Evolutionary conservation across 2,329 filamentous ascomycete species (phyloP).

Genomic region (Beauveria australis): DNA sequence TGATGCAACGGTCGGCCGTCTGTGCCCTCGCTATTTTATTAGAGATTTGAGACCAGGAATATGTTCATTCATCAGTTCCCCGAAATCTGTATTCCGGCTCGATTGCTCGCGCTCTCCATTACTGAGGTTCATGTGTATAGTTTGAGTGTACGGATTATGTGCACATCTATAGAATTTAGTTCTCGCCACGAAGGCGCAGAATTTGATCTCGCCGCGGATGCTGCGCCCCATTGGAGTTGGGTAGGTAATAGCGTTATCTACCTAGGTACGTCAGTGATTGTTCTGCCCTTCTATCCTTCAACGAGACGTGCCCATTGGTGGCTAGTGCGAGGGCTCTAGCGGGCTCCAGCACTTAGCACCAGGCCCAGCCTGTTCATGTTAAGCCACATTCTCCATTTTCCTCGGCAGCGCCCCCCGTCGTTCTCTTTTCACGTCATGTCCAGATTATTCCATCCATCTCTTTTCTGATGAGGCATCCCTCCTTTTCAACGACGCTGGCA

Average conservation of each 20-base stretch:
- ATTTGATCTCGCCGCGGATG: not conserved
- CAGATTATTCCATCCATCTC: not conserved
- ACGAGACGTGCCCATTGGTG: constrained; percentile 3
- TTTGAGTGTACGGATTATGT: too few relatives aligned
- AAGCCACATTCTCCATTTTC: constrained; percentile 4
- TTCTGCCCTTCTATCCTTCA: not conserved
- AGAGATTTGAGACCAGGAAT: too few relatives aligned
- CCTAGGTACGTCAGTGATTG: not conserved
- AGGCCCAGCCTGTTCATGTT: not conserved
- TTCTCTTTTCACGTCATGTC: not conserved
- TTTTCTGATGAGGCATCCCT: not conserved
- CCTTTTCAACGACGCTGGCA: not conserved
- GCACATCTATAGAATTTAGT: not conserved
- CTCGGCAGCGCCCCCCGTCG: too few relatives aligned
- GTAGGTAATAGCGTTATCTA: not conserved
- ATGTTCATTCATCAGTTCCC: too few relatives aligned
- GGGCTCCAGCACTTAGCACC: not conserved
- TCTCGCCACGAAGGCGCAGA: not conserved
- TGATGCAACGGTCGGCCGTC: too few relatives aligned
- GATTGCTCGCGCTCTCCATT: too few relatives aligned
- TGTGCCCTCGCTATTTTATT: too few relatives aligned
- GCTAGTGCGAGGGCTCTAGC: not conserved
- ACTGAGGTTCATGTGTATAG: not conserved
- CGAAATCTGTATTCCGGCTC: too few relatives aligned
- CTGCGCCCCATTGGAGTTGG: not conserved